Conservation (phyloP, 345 rosid genomes). For the Odontarrhena argentea region DNA sequence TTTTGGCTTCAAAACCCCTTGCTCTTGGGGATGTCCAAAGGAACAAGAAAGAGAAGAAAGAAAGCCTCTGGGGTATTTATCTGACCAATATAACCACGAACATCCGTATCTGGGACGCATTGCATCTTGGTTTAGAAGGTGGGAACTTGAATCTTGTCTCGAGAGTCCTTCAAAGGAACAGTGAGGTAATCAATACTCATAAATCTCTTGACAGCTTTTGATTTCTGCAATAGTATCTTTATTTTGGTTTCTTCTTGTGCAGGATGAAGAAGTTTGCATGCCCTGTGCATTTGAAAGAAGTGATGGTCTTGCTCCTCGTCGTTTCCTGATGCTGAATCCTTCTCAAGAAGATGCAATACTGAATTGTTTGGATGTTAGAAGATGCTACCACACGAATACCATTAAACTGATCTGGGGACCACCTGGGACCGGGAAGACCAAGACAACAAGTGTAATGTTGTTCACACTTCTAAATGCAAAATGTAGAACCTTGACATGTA, state of each 20-base stretch:
- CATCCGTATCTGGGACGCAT: constrained; percentile 46
- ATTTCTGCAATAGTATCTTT: background rate
- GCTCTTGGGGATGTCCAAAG: constrained; percentile 21
- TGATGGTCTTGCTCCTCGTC: constrained; percentile 40
- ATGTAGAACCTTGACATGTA: constrained; percentile 50
- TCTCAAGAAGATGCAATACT: constrained; percentile 47
- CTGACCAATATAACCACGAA: constrained; percentile 45
- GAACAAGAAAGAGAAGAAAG: constrained; percentile 8
- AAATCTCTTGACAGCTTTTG: background rate
- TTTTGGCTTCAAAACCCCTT: constrained; percentile 45
- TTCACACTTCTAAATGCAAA: constrained; percentile 38
- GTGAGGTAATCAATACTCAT: constrained; percentile 25
- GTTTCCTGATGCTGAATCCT: constrained; percentile 44
- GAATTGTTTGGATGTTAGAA: constrained; percentile 33
- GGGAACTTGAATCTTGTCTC: constrained; percentile 37
- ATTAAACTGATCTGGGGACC: constrained; percentile 57
- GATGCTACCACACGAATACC: constrained; percentile 35
- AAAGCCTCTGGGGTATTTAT: constrained; percentile 35
- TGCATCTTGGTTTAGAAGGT: constrained; percentile 34
- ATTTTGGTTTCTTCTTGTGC: constrained; percentile 3
- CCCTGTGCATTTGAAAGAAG: constrained; percentile 30
- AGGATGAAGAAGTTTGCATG: constrained; percentile 38
- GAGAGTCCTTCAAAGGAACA: constrained; percentile 36
- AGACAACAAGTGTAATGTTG: constrained; percentile 44
- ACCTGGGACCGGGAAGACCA: constrained; percentile 63